phyloP scores from a whole-genome alignment of 345 rosid species.

The Populus simonii region DNA sequence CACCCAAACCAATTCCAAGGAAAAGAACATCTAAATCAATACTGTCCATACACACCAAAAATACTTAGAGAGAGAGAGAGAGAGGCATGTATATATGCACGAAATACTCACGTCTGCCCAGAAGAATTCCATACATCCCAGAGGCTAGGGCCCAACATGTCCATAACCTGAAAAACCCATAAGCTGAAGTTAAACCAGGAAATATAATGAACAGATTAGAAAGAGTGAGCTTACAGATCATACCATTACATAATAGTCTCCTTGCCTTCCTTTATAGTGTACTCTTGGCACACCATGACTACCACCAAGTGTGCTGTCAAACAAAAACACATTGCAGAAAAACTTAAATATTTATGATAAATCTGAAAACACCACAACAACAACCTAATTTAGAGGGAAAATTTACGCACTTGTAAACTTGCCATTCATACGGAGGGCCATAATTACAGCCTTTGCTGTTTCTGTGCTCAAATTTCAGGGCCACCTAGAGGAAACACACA shows the following conservation, averaged over 20 bases:
- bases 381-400: background rate
- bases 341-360: background rate
- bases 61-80: background rate
- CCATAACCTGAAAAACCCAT: constrained; percentile 30
- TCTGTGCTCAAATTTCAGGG: constrained; percentile 37
- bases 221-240: constrained; percentile 9
- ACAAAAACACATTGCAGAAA: constrained; percentile 1
- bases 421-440: constrained; percentile 41
- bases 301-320: constrained; percentile 81
- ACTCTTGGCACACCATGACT: constrained; percentile 37
- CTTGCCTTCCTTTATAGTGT: constrained; percentile 34
- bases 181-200: constrained; percentile 4
- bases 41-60: background rate
- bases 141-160: constrained; percentile 36
- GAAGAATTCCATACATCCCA: constrained; percentile 40
- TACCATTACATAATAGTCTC: constrained; percentile 37
- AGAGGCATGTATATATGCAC: background rate
- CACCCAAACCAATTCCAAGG: background rate
- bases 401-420: constrained; percentile 29
- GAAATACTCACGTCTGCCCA: constrained; percentile 27
- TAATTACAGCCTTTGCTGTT: constrained; percentile 38
- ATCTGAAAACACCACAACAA: background rate
- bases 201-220: constrained; percentile 6
- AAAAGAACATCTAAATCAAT: background rate
- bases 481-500: constrained; percentile 16